Evolutionary conservation across 208 protist species (phyloP).

Genomic region (Wallacemonas sp.): DNA sequence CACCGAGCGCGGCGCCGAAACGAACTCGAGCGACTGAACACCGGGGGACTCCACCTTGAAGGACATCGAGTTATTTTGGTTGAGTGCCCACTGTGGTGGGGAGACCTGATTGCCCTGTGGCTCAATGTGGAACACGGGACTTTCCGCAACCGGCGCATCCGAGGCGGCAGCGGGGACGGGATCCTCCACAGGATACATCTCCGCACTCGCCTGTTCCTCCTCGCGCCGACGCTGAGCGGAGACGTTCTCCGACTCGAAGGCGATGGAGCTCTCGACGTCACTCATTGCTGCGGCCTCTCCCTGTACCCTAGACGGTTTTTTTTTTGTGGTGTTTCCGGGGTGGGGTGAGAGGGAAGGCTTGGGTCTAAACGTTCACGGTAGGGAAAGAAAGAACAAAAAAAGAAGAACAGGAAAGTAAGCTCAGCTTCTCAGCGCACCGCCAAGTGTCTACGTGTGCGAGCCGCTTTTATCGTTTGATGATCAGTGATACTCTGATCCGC

Average conservation of each 20-base stretch:
- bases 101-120: background rate
- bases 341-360: too few species aligned
- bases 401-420: background rate
- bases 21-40: background rate
- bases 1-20: background rate
- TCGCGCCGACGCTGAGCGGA: background rate
- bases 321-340: slow-evolving; percentile 2
- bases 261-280: background rate
- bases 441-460: too few species aligned
- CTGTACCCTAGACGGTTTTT: too few species aligned
- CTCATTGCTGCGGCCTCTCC: too few species aligned
- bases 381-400: slow-evolving; percentile 17
- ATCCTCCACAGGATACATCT: background rate
- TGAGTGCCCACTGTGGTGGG: slow-evolving; percentile 3
- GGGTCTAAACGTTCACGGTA: too few species aligned
- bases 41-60: background rate
- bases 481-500: background rate
- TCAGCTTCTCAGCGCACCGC: slow-evolving; percentile 5
- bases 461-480: background rate
- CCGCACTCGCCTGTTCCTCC: background rate
- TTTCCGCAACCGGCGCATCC: background rate
- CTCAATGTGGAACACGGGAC: background rate
- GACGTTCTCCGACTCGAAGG: background rate
- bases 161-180: background rate
- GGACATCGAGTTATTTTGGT: background rate